Conservation (phyloP, 306 rosid species). For the Abrus precatorius region DNA sequence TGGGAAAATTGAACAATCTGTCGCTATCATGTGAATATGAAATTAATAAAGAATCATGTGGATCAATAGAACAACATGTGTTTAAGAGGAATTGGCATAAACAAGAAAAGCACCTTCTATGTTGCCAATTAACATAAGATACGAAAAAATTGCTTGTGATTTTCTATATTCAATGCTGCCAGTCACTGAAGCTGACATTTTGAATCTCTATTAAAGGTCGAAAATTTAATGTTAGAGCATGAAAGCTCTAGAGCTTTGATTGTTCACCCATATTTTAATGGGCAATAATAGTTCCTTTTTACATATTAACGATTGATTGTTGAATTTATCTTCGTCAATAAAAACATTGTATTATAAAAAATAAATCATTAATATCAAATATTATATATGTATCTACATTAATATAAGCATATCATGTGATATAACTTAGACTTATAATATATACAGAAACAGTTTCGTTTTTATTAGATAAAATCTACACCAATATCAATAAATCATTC, state of each 20-base stretch:
- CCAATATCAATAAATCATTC: too few species aligned
- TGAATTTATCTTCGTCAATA: neutral
- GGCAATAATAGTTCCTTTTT: neutral
- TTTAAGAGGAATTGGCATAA: neutral
- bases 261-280: neutral
- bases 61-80: neutral
- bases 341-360: neutral
- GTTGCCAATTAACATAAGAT: neutral
- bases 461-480: neutral
- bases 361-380: too few species aligned
- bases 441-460: neutral
- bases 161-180: neutral
- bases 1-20: neutral
- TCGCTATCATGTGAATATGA: slow-evolving; percentile 3
- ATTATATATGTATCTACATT: too few species aligned
- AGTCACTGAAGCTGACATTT: neutral
- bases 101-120: neutral
- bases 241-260: neutral
- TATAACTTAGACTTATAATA: too few species aligned
- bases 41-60: neutral
- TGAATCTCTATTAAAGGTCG: neutral
- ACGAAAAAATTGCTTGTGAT: neutral
- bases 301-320: neutral
- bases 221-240: neutral
- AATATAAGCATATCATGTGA: too few species aligned